These are phyloP conservation scores for Hypoxylon sp. DNA, from an alignment of 2,329 filamentous ascomycete genomes.

Conservation along the genomic window DNA sequence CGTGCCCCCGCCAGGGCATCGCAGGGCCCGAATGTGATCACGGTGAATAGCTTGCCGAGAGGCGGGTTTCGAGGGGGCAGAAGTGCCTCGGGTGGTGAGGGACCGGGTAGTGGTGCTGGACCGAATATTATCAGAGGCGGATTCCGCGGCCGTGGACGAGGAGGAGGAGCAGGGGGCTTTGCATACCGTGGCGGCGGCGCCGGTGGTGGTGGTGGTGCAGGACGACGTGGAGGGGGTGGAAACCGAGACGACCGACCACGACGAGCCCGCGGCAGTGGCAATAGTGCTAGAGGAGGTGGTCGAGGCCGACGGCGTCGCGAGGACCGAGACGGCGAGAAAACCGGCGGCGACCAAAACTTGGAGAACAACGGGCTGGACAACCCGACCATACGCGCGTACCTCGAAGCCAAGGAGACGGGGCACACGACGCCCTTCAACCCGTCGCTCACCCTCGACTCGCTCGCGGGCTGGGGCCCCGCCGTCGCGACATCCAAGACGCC, in stretches of 20 bases:
- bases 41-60: constrained; percentile 50
- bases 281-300: constrained; percentile 3
- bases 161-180: constrained; percentile 20
- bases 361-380: constrained; percentile 13
- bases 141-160: constrained; percentile 33
- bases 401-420: constrained; percentile 45
- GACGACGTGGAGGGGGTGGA: constrained; percentile 9
- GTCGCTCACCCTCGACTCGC: constrained; percentile 44
- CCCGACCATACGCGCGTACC: constrained; percentile 39
- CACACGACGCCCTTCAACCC: constrained; percentile 46
- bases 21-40: constrained; percentile 49
- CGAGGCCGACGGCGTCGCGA: constrained; percentile 6
- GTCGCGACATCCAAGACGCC: constrained; percentile 45
- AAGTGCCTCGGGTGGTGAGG: no score
- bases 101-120: neutral
- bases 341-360: constrained; percentile 8
- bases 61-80: constrained; percentile 31
- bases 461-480: constrained; percentile 51
- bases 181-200: neutral
- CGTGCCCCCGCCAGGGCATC: neutral
- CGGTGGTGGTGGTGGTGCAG: constrained; percentile 13
- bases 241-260: constrained; percentile 27
- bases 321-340: constrained; percentile 5
- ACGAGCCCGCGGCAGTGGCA: neutral
- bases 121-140: constrained; percentile 35